Evolutionary conservation across 2,329 filamentous ascomycete species (phyloP), one percentile per base, ranked within the genome.

Genomic region (Domatiomyces catenatus): DNA sequence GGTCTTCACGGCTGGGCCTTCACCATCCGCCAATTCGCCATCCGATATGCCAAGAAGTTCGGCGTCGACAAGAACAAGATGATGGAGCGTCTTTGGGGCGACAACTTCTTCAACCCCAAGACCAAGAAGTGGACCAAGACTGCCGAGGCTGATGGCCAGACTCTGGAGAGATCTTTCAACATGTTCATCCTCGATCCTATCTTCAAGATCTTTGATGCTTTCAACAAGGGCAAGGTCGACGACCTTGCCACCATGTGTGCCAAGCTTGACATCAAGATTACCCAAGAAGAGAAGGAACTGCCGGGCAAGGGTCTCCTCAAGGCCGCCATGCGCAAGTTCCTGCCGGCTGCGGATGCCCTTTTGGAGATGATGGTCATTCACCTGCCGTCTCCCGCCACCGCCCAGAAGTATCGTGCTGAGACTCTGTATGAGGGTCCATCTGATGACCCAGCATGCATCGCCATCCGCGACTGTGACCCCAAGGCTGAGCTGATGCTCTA

Each of bases 331-430:
- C 81, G 86, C 71, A 95, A 94, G 70, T 98, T 96, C 86, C 77
- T 98, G 69, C 92, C 92, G 62, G 92, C 92, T 66, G 92, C 92
- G 62, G 92, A 98, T 73, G 93, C 90, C 64, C 85, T 98, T 61
- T 75, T 98, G 70, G 92, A 98, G 81, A 98, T 98, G 92, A 94
- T 98, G 87, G 90, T 96, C 76, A 85, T 98, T 67, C 92, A 98
- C 75, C 80, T 98, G 66, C 92, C 92, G 66, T 96, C 92, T 60
- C 92, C 92, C 69, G 80, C 87, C 64, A 94, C 86, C 60, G 92
- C 92, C 62, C 92, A 98, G 80, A 85, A 77, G 72, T 98, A 98
- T 81, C 92, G 92, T 84, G 84, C 80, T 66, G 92, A 96, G 81
- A 94, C 89, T 69, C 81, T 98, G 61, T 98, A 98, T 77, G 92